Evolutionary conservation across 2,329 filamentous ascomycete species (phyloP).

Genomic region (Colletotrichum incanum): DNA sequence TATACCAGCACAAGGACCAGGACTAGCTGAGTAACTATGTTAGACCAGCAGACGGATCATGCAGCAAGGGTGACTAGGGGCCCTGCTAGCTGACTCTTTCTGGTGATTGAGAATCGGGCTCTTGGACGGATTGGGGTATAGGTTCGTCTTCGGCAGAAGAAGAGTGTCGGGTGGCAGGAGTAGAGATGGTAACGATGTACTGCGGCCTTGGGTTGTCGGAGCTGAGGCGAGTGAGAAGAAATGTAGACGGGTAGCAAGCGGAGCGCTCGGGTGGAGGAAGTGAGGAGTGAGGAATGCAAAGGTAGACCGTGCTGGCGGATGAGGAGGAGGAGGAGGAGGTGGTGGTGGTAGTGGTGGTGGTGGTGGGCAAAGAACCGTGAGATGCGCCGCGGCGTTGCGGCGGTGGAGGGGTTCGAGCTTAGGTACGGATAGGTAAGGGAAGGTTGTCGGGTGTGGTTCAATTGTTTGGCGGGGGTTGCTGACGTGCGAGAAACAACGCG

Average conservation of each 20-base stretch:
- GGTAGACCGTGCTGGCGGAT: constrained; percentile 9
- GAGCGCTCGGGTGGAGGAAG: constrained; percentile 16
- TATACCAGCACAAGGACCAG: constrained; percentile 13
- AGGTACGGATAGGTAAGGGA: neutral
- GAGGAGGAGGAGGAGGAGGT: neutral
- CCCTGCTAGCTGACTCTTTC: constrained; percentile 23
- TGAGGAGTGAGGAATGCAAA: constrained; percentile 12
- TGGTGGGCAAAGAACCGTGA: neutral
- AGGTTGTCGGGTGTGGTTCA: constrained; percentile 22
- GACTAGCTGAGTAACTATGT: constrained; percentile 26
- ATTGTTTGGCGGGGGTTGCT: constrained; percentile 37
- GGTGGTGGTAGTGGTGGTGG: neutral
- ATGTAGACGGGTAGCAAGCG: constrained; percentile 1
- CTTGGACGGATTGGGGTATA: constrained; percentile 31
- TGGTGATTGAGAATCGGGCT: constrained; percentile 10
- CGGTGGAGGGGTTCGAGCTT: constrained; percentile 31
- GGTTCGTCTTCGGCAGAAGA: constrained; percentile 18
- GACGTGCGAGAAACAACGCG: constrained; percentile 30
- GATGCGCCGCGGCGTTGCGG: constrained; percentile 20
- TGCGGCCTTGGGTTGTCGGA: neutral
- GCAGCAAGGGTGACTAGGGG: constrained; percentile 33
- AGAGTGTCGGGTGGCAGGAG: constrained; percentile 14
- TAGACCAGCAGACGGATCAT: constrained; percentile 30
- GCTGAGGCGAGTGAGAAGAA: constrained; percentile 4
- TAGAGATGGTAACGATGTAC: constrained; percentile 11